Base-by-base conservation (phyloP, 2,329 filamentous ascomycete species). In the Teratosphaeria pseudoeucalypti region DNA sequence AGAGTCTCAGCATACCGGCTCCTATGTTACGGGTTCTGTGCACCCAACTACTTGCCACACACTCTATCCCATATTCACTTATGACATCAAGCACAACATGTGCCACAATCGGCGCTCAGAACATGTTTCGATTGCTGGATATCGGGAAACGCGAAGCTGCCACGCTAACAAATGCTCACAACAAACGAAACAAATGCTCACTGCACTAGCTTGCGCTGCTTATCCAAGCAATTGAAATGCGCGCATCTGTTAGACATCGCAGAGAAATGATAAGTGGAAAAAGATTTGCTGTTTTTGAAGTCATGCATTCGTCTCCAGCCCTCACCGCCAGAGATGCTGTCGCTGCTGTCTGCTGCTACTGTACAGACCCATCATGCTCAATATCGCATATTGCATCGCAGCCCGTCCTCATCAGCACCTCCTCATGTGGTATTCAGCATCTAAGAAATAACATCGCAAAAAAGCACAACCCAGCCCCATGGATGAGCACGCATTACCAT, bases 401-500 rank as follows among this genome's bases (percentile, higher is more conserved):
- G 58, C 62, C 61, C 58, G 60, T 60, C 62, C 60, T 56, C 65
- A 65, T 60, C 62, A 62, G 62, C 37, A 58, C 57, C 55, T 62
- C 64, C 43, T 58, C 64, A 57, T 55, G 61, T 69, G 67, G 67
- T 68, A 69, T 68, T 57, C 56, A 58, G 58, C 56, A 37, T 54
- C 62, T 64, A 65, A 68, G 64, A 61, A 65, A 71, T 65, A 69
- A 65, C 34, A 54, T 54, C 26, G 60, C 63, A 64, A 64, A 61
- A 61, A 68, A 64, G 64, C 68, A 76, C 74, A 75, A 74, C 76
- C 76, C 74, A 76, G 32, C 53, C 26, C 53, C 27, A 32, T 32
- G n/a, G 53, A 5, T 54, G 53, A 54, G 53, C 53, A 54, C 76
- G 77, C 77, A 78, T 78, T 78, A 78, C 69, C 74, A 73, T 69